These are phyloP conservation scores for Magnaporthiopsis rhizophila DNA, from an alignment of 2,329 filamentous ascomycete species.

Conservation along the genomic window DNA sequence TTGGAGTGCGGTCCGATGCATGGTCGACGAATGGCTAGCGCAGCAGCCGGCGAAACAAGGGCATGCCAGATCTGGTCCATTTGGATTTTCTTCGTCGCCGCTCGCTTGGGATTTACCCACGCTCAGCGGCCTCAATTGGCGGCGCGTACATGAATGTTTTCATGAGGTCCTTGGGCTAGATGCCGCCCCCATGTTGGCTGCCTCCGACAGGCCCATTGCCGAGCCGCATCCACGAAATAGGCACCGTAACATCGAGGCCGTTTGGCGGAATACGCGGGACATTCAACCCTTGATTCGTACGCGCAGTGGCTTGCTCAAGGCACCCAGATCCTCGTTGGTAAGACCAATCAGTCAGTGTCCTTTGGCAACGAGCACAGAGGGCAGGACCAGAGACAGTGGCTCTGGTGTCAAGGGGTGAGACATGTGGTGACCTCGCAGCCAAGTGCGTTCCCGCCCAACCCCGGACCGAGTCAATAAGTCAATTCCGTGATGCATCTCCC, in stretches of 20 bases:
- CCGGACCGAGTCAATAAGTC: neutral
- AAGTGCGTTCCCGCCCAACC: neutral
- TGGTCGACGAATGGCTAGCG: neutral
- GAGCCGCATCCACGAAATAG: neutral
- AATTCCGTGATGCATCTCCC: neutral
- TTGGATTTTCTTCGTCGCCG: neutral
- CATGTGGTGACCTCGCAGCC: neutral
- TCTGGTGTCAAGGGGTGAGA: neutral
- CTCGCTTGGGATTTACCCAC: neutral
- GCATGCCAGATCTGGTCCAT: neutral
- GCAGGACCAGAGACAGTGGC: neutral
- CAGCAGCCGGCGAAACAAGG: neutral
- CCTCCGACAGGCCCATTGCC: neutral
- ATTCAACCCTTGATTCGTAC: neutral
- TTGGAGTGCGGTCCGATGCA: neutral
- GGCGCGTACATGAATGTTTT: neutral
- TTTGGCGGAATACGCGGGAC: neutral
- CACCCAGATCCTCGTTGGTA: neutral
- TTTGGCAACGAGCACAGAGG: neutral
- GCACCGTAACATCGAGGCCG: neutral
- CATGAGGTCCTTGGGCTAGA: neutral
- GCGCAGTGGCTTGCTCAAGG: no score
- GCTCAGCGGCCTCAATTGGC: neutral
- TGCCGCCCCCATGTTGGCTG: neutral
- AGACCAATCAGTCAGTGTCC: neutral